Conservation (phyloP, 108 stramenopile genomes). For the Cyclostephanos tholiformis region DNA sequence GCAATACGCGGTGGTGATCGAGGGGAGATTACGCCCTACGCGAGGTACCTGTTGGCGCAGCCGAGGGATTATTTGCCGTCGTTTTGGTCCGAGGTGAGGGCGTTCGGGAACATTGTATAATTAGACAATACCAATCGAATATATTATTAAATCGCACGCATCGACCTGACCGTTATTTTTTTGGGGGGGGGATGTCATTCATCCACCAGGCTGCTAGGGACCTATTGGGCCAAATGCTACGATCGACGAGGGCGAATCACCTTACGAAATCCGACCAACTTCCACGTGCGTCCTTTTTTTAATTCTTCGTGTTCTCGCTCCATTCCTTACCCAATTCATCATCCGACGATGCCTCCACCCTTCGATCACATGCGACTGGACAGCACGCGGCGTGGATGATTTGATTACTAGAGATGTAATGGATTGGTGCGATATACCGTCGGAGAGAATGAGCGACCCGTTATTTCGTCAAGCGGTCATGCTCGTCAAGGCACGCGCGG, state of each 20-base stretch:
- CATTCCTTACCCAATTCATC: too few relatives aligned
- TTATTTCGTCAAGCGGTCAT: conserved; percentile 46
- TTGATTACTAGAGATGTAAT: conserved; percentile 13
- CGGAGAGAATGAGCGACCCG: conserved; percentile 30
- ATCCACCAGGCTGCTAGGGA: conserved; percentile 31
- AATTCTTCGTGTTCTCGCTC: not conserved
- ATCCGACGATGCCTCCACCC: not conserved
- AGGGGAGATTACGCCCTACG: conserved; percentile 65
- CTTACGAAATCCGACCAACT: conserved; percentile 1
- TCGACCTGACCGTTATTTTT: too few relatives aligned
- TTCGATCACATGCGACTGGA: not conserved
- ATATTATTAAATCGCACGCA: not conserved
- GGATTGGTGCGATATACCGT: conserved; percentile 11
- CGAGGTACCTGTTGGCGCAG: conserved; percentile 50
- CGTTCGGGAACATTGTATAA: too few relatives aligned
- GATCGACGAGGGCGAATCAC: not conserved
- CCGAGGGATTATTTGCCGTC: conserved; percentile 21
- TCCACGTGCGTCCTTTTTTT: conserved; percentile 7
- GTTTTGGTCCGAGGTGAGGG: conserved; percentile 50
- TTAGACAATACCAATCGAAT: too few relatives aligned
- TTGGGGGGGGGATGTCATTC: too few relatives aligned
- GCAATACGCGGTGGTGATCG: conserved; percentile 47
- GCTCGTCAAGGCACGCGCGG: conserved; percentile 58
- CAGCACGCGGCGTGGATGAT: conserved; percentile 14
- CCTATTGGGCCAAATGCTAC: conserved; percentile 44